A percentile compares a stretch with the other conserved stretches of the same genome.
phyloP scores from a whole-genome alignment of 805 yeast genomes.

The Saturnispora hagleri region DNA sequence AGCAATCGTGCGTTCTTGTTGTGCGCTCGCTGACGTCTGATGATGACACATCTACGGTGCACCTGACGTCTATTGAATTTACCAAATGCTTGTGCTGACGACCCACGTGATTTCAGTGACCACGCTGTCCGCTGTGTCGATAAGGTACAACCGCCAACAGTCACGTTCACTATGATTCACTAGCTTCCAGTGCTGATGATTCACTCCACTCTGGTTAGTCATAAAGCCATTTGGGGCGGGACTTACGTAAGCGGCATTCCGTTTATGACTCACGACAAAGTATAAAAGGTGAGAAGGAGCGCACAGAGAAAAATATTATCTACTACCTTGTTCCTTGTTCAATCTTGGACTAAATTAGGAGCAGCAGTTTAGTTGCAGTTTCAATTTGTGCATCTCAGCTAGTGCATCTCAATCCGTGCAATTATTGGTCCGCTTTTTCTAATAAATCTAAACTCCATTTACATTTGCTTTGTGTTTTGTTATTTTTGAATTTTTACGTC shows the following conservation, averaged over 20 bases:
- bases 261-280: constrained; percentile 1
- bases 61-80: no score
- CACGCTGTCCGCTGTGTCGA: background rate
- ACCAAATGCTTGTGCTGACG: no score
- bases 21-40: no score
- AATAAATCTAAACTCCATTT: background rate
- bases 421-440: background rate
- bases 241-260: background rate
- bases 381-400: background rate
- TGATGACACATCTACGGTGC: no score
- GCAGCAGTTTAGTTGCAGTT: background rate
- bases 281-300: background rate
- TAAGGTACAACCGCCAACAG: background rate
- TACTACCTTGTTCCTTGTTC: background rate
- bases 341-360: background rate
- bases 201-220: background rate
- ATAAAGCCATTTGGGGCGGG: background rate
- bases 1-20: no score
- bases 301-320: background rate
- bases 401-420: background rate
- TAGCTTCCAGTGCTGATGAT: background rate
- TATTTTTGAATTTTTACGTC: background rate
- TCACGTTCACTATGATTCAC: background rate
- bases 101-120: background rate
- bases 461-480: background rate